Evolutionary conservation across 1,284 basidiomycete species (phyloP).

Genomic region (Boletus sp.): DNA sequence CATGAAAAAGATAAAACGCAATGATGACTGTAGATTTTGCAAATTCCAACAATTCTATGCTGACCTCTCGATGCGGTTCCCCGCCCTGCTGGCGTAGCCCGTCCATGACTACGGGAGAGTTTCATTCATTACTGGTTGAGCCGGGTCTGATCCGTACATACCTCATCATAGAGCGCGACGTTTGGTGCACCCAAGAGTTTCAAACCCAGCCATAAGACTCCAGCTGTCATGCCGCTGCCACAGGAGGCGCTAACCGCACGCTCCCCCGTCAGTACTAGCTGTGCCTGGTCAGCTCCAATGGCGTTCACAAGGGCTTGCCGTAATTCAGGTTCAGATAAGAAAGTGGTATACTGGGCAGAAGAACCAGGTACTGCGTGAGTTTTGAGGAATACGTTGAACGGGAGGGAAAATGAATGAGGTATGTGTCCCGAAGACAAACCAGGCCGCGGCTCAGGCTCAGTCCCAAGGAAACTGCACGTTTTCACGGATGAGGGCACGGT

Average conservation of each 20-base stretch:
- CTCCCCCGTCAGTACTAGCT: conserved; percentile 55
- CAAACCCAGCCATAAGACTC: conserved; percentile 85
- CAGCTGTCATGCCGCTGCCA: conserved; percentile 97
- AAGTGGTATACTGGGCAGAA: conserved; percentile 56
- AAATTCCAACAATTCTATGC: conserved; percentile 9
- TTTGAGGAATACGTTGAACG: conserved; percentile 77
- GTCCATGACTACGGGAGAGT: conserved; percentile 66
- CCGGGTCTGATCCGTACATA: conserved; percentile 34
- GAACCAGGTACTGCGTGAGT: conserved; percentile 41
- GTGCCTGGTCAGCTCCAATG: conserved; percentile 54
- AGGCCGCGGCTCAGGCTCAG: conserved; percentile 85
- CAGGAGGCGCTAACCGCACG: conserved; percentile 68
- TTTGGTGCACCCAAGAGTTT: conserved; percentile 58
- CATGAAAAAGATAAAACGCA: conserved; percentile 7
- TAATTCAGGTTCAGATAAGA: conserved; percentile 57
- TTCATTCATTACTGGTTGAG: conserved; percentile 19
- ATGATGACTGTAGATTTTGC: conserved; percentile 4
- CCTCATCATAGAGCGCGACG: conserved; percentile 82
- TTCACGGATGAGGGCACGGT: conserved; percentile 9
- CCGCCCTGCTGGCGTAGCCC: conserved; percentile 68
- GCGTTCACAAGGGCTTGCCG: conserved; percentile 55
- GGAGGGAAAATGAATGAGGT: conserved; percentile 80
- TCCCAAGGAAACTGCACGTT: conserved; percentile 65
- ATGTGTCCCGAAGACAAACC: conserved; percentile 92
- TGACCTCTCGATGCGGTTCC: conserved; percentile 58